These are phyloP conservation scores for Cydonia oblonga DNA, from an alignment of 331 rosid genomes.

Conservation along the genomic window DNA sequence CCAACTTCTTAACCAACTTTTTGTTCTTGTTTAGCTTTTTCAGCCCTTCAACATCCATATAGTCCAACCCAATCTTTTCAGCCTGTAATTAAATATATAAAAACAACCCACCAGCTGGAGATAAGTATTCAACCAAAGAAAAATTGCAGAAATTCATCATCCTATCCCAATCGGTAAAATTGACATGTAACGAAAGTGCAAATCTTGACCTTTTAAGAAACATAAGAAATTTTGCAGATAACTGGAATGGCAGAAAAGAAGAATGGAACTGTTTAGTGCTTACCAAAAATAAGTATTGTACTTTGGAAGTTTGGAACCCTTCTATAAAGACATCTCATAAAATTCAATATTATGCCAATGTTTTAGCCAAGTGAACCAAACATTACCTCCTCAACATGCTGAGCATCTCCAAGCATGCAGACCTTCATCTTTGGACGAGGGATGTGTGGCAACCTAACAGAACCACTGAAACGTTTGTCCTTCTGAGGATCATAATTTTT, in stretches of 20 bases:
- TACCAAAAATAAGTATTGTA: no score
- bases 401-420: no score
- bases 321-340: background rate
- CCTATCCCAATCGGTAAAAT: no score
- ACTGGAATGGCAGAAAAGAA: background rate
- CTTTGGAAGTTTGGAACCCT: no score
- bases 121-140: background rate
- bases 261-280: no score
- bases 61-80: no score
- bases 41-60: no score
- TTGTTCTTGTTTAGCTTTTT: no score
- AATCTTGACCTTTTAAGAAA: background rate
- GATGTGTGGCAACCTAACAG: no score
- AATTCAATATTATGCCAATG: background rate
- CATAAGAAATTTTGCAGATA: background rate
- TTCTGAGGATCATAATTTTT: background rate
- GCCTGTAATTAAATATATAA: background rate
- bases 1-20: no score
- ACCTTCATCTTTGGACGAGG: no score
- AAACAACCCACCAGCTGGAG: background rate
- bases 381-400: slow-evolving; percentile 30
- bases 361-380: background rate
- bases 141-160: background rate
- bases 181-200: background rate
- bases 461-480: background rate